A percentile compares a stretch with the other conserved stretches of the same genome.
Conservation (phyloP, 2,329 filamentous ascomycete species). For the Furcasterigmium sp. region DNA sequence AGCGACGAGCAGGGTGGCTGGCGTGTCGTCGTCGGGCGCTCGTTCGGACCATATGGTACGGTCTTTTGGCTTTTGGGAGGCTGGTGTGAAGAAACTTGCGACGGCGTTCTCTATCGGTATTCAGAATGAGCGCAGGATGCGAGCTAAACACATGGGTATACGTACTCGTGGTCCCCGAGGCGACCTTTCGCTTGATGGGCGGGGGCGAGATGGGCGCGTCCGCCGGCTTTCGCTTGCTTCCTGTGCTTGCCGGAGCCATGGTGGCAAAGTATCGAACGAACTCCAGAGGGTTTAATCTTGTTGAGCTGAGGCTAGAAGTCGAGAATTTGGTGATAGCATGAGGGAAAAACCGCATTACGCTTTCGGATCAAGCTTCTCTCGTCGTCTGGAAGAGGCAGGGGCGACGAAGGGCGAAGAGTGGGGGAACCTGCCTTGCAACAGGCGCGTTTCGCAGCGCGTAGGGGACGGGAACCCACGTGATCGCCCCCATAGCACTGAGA, state of each 20-base stretch:
- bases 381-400: too few species aligned
- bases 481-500: too few species aligned
- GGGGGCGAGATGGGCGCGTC: constrained; percentile 47
- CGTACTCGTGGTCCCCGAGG: constrained; percentile 47
- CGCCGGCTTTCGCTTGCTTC: constrained; percentile 27
- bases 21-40: constrained; percentile 42
- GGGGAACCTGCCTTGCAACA: too few species aligned
- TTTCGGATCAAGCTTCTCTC: too few species aligned
- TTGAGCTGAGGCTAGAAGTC: too few species aligned
- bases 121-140: background rate
- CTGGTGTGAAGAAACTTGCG: constrained; percentile 81
- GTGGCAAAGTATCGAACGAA: background rate
- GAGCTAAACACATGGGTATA: background rate
- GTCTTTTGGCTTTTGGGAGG: constrained; percentile 78
- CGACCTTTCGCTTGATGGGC: constrained; percentile 44
- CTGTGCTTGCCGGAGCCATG: constrained; percentile 7
- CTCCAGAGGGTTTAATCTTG: too few species aligned
- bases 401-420: too few species aligned
- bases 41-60: constrained; percentile 67
- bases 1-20: constrained; percentile 66
- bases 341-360: too few species aligned
- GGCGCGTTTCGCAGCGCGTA: background rate
- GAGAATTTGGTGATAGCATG: background rate
- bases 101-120: constrained; percentile 56
- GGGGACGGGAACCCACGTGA: constrained; percentile 1